Base-by-base conservation (phyloP, 2,329 filamentous ascomycete species). In the Juglanconis sp. region DNA sequence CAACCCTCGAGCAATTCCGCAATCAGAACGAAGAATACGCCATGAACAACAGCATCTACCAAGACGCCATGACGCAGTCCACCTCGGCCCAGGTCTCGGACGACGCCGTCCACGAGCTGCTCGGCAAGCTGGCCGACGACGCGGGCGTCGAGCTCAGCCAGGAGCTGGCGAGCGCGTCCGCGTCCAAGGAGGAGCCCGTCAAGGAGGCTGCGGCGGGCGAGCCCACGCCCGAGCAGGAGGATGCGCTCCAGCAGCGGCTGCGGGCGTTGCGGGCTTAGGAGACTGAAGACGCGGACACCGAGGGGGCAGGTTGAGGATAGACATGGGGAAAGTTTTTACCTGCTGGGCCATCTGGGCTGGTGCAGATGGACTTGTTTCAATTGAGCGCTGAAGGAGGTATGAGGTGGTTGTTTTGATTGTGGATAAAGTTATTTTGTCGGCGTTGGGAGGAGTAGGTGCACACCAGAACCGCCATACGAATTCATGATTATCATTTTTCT, bases 61-160 rank as follows among this genome's bases (percentile, higher is more conserved):
- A 94, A 74, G 92, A 93, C 70, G 90, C 91, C 62, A 94, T 93
- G 64, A 87, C 85, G 30, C 88, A 89, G 63, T 89, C 89, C 42
- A 96, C 92, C 1, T 73, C 90, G 75, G 69, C 88, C 78, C 72
- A 90, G 80, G 73, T 93, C 77, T 77, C 90, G 78, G 75, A 96
- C 72, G 92, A 96, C 67, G 91, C 93, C 66, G 91, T 96, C 2
- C 92, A 96, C 73, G 87, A 91, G 66, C 77, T 96, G 64, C 89
- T 96, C 76, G 88, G 86, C 65, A 90, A 96, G 76, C 85, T 95
- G 48, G 92, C 92, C 64, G 92, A 96, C 73, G 92, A 96, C 73
- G 91, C 90, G 9, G 92, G 92, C 57, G 85, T 96, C 56, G 90
- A 95, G 74, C 79, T 96, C 63, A 86, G 86, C 66, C 84, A 89